Base-by-base conservation (phyloP, 2,329 filamentous ascomycete species). In the Cordyceps militaris region DNA sequence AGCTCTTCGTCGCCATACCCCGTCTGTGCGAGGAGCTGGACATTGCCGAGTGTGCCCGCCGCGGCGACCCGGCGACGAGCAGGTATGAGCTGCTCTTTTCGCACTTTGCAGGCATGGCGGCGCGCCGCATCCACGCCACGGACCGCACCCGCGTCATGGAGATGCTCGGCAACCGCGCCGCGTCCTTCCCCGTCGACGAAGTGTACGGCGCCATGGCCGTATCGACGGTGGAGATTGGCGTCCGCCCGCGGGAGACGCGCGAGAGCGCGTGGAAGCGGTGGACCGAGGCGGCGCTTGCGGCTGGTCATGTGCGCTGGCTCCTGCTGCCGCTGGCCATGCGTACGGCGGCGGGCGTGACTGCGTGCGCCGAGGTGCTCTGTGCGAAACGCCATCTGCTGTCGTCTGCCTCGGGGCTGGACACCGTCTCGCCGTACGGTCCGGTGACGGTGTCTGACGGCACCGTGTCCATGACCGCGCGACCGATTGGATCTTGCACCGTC, bases 191-290 rank as follows among this genome's bases (percentile, higher is more conserved):
- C 24, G 50, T 53, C 50, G 50, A 53, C 36, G 50, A 53, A 36
- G 50, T 53, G n/a, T 53, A 53, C 36, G 50, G 50, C 13, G 10
- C 50, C 38, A 53, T 53, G 50, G 50, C 50, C 8, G 50, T 43
- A 1, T 53, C 50, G 1, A 53, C 50, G 3, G 50, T 53, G 36
- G 50, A 53, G 19, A 53, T 53, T 13, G 19, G 23, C 24, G 36
- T 53, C 16, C 50, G 38, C 13, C 50, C 38, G 0, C 3, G 7
- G 14, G 50, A 53, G 36, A 4, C 50, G 28, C 26, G 38, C 36
- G 50, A 53, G 13, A 43, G 26, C 24, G 50, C 50, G 4, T 53
- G 50, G 50, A 42, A 21, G 36, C 13, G 50, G 11, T 53, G 50
- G 50, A 43, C 50, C 3, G 34, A 53, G 36, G 38, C 50, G 24